Conservation (phyloP, 208 protist genomes). For the Crithidia acanthocephali region DNA sequence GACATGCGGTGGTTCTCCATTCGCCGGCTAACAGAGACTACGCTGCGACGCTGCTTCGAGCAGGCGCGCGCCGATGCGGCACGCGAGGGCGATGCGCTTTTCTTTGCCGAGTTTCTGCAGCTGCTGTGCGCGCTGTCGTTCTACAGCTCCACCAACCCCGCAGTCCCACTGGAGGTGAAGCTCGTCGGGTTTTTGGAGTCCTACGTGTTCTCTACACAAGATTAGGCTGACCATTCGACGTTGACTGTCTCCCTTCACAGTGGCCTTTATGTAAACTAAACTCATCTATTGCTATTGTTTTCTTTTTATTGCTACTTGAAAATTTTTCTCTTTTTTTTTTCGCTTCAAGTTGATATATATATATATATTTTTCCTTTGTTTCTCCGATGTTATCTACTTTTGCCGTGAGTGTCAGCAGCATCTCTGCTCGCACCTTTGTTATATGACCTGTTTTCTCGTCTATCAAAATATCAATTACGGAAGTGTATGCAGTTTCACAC, state of each 20-base stretch:
- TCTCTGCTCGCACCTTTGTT: no score
- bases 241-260: no score
- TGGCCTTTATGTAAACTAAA: not conserved
- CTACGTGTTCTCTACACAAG: constrained; percentile 35
- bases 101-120: constrained; percentile 75
- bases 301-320: not conserved
- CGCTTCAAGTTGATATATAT: not conserved
- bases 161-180: constrained; percentile 63
- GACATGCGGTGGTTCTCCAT: constrained; percentile 51
- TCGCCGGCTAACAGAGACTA: constrained; percentile 13
- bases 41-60: constrained; percentile 48
- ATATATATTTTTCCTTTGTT: no score
- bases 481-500: no score
- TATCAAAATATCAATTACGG: no score
- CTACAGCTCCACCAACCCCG: constrained; percentile 53
- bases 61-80: constrained; percentile 41
- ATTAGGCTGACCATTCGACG: constrained; percentile 9
- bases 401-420: not conserved
- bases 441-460: no score
- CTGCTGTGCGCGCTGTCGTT: constrained; percentile 60
- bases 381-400: not conserved
- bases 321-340: constrained; percentile 4
- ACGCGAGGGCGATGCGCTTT: constrained; percentile 58
- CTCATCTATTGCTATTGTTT: not conserved
- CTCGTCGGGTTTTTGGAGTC: constrained; percentile 48